Conservation (phyloP, 345 rosid genomes). For the Boechera divaricarpa region DNA sequence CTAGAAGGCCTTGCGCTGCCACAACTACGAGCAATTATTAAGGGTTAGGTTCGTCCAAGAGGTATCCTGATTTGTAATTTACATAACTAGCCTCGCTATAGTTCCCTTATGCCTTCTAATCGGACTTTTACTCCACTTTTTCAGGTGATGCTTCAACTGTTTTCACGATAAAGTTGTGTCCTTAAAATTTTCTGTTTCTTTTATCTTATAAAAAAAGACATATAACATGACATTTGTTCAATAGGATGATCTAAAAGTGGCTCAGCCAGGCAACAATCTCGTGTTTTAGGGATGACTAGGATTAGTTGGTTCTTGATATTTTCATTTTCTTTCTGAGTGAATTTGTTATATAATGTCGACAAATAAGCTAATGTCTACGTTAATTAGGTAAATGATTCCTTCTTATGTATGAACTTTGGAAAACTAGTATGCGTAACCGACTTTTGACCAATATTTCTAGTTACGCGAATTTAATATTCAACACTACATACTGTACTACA, state of each 20-base stretch:
- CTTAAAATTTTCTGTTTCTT: slow-evolving; percentile 2
- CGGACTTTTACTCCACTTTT: slow-evolving; percentile 13
- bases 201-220: neutral
- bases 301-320: slow-evolving; percentile 27
- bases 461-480: neutral
- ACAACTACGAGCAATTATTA: slow-evolving; percentile 21
- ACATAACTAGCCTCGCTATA: slow-evolving; percentile 23
- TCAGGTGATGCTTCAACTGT: slow-evolving; percentile 39
- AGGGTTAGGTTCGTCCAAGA: slow-evolving; percentile 15
- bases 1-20: slow-evolving; percentile 28
- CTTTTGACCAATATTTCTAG: neutral
- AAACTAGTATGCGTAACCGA: slow-evolving; percentile 18
- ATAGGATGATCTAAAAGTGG: slow-evolving; percentile 15
- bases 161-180: slow-evolving; percentile 40
- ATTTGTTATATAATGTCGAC: neutral
- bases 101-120: slow-evolving; percentile 10
- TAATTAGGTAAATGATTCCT: neutral
- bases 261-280: slow-evolving; percentile 24
- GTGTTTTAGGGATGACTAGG: slow-evolving; percentile 42
- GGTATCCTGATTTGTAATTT: neutral
- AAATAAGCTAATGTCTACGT: slow-evolving; percentile 2
- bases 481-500: neutral
- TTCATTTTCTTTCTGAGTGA: neutral
- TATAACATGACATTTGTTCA: slow-evolving; percentile 1
- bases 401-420: neutral